Evolutionary conservation across 2,329 filamentous ascomycete genomes (phyloP), one percentile per base, ranked within the genome.

Genomic region (Amesomyces nigricolor): DNA sequence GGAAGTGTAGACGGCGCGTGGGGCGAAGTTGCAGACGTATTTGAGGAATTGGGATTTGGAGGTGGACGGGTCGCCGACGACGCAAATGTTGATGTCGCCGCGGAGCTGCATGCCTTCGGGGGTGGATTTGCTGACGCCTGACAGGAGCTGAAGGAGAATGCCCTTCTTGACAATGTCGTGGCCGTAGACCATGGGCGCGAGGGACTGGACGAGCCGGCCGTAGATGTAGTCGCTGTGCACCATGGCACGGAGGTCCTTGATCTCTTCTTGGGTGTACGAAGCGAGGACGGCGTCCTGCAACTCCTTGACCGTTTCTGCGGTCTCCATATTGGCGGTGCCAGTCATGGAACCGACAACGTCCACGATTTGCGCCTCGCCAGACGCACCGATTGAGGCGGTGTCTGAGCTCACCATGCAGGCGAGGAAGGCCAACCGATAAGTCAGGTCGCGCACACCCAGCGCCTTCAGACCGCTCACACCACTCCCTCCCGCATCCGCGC

Each of bases 21-120:
- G 94, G 1, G 94, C 92, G 30, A 99, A 94, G 75, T 99, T 97
- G 62, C 91, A 90, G 69, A 99, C 97, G 71, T 99, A 99, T 74
- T 96, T 97, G 63, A 99, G 81, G 63, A 99, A 77, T 75, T 99
- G 94, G 38, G 94, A 99, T 76, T 99, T 99, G 75, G 94, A 94
- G 68, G 99, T 94, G 89, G 94, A 94, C 69, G 94, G 94, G 68
- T 99, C 94, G 79, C 94, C 94, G 94, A 99, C 99, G 67, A 99
- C 76, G 71, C 94, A 97, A 60, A 99, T 87, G 74, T 99, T 99
- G 77, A 99, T 95, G 68, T 99, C 94, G 66, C 94, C 94, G 79
- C 94, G 90, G 69, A 99, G 97, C 67, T 91, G 88, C 94, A 99
- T 97, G 58, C 94, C 94, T 67, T 99, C 94, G 51, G 91, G 91